Evolutionary conservation across 768 basidiomycete genomes (phyloP).

Genomic region (Serendipita sp.): DNA sequence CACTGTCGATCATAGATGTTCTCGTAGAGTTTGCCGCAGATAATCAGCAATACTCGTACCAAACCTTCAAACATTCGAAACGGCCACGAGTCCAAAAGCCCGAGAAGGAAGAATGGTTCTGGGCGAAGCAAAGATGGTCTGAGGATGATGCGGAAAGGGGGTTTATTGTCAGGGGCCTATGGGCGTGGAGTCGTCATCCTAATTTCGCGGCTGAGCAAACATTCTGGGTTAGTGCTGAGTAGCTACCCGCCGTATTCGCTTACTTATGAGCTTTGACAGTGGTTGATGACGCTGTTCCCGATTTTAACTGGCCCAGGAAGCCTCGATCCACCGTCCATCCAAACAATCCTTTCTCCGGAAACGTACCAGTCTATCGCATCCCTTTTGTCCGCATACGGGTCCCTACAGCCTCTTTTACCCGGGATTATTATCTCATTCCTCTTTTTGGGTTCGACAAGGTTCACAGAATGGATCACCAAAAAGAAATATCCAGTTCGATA

Average conservation of each 20-base stretch:
- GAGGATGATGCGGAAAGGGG: constrained; percentile 57
- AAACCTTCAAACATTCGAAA: constrained; percentile 52
- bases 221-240: constrained; percentile 49
- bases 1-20: constrained; percentile 41
- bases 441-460: constrained; percentile 61
- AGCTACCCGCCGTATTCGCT: not conserved
- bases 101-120: constrained; percentile 40
- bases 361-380: constrained; percentile 12
- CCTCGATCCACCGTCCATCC: constrained; percentile 12
- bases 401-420: constrained; percentile 31
- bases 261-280: constrained; percentile 5
- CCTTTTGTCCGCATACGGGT: constrained; percentile 16
- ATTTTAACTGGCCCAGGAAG: constrained; percentile 28
- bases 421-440: constrained; percentile 47
- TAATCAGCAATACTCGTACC: constrained; percentile 80
- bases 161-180: constrained; percentile 72
- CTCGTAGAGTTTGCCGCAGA: constrained; percentile 70
- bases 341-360: not conserved
- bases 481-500: constrained; percentile 63
- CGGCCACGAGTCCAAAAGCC: constrained; percentile 22
- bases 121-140: constrained; percentile 50
- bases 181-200: constrained; percentile 79
- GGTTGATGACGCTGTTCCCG: constrained; percentile 53
- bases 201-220: constrained; percentile 84
- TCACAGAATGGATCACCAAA: constrained; percentile 65